Base-by-base conservation (phyloP, 768 basidiomycete genomes). In the Lentinula lateritia region DNA sequence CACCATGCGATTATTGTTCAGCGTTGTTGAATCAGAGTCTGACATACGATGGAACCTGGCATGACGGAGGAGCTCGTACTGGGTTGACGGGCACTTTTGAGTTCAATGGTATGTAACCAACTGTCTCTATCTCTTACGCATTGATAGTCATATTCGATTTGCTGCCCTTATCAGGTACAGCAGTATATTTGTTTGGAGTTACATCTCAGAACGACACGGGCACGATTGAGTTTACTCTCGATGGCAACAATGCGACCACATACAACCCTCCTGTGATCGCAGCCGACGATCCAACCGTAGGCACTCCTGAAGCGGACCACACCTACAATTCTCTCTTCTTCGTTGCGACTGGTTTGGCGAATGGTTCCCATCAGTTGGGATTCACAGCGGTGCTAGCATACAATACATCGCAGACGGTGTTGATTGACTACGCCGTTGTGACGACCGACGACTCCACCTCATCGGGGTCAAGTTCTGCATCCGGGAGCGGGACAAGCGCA, bases 341-440 rank as follows among this genome's bases (percentile, higher is more conserved):
- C 13, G 6, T 15, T 5, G 38, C 39, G 8, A 23, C 38, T 38
- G 55, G 55, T 10, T 23, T 56, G 20, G 10, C 15, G 39, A 34
- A 56, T 28, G 28, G 20, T 10, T 32, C 41, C 5, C 55, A 56
- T 32, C n/a, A 38, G 55, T 16, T 56, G 41, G 39, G 28, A 15
- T 45, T 56, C 15, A 56, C 55, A 10, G 10, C 55, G 39, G 28
- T 56, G 18, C 16, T 56, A 13, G 55, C 38, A 6, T 18, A 13
- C 10, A 56, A 56, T 43, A 43, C 18, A 12, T 56, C 55, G 6
- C 55, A 56, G 41, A 56, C 55, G 1, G 55, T 56, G 38, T 41
- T 56, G 42, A 34, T 56, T 28, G 55, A 56, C 41, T 56, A 56
- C n/a, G 55, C 55, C 5, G 16, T 43, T 56, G 55, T 56, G n/a